Base-by-base conservation (phyloP, 2,329 filamentous ascomycete genomes). In the Penicillium olsonii region DNA sequence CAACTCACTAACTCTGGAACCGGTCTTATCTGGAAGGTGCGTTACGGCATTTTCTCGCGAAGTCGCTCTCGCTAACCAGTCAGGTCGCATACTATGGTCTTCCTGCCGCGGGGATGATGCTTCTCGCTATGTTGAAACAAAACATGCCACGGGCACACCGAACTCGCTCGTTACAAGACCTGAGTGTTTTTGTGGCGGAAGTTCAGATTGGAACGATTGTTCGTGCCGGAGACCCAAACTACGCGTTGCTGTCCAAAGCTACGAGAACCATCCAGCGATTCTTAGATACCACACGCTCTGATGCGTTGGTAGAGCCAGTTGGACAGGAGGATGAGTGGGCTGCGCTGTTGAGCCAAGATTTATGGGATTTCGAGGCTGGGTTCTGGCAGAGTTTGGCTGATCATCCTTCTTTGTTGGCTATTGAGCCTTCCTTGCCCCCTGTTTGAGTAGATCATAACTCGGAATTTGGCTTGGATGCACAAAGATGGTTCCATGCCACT, bases 81-180 rank as follows among this genome's bases (percentile, higher is more conserved):
- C 14, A 65, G 62, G 56, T 67, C 5, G 59, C 58, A 11, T 56
- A 65, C 26, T 65, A 66, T 29, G 62, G 62, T 11, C 64, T 66
- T 6, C 65, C 65, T 5, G 63, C 62, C 1, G 63, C 61, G 3
- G 64, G 62, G 14, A 66, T 66, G 0, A 50, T 68, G 17, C 60
- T 65, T 9, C 55, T 67, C 1, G 61, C 65, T 2, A 48, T 68
- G 22, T 50, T 68, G 1, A 58, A 60, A 11, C 61, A 59, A 17
- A 52, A 56, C 45, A 56, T 29, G 41, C 53, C 8, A 27, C 52
- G 34, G 24, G 4, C 53, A 52, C n/a, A 55, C 56, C 10, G 56
- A 54, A 41, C 49, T 54, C 6, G 47, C 17, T 27, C 47, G 1
- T 47, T 66, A 1, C 64, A 61, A 35, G 57, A 65, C 17, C 48